These are phyloP conservation scores for Citropsis articulata DNA, from an alignment of 345 rosid species.

Conservation along the genomic window DNA sequence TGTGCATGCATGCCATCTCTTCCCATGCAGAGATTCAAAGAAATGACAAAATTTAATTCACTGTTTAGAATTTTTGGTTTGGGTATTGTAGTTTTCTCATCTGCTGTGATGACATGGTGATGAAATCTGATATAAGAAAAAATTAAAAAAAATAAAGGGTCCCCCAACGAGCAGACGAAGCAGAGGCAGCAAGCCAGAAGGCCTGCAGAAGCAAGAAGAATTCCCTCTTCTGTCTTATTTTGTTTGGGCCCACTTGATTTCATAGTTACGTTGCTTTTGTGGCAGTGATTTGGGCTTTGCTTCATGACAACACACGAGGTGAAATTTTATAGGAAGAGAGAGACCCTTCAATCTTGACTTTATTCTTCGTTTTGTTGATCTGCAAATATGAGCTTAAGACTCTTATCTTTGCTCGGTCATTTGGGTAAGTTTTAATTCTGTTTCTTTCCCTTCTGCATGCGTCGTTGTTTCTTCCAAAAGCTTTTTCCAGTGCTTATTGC, in stretches of 20 bases:
- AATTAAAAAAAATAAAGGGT: not conserved
- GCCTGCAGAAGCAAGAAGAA: not conserved
- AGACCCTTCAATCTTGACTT: not conserved
- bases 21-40: not conserved
- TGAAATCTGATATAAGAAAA: not conserved
- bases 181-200: not conserved
- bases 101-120: slow-evolving; percentile 6
- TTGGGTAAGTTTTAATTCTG: not conserved
- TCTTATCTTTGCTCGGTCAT: not conserved
- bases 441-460: not conserved
- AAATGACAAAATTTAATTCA: not conserved
- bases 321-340: slow-evolving; percentile 2
- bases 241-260: slow-evolving; percentile 21
- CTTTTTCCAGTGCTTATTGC: not conserved
- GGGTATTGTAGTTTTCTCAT: slow-evolving; percentile 6
- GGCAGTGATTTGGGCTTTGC: not conserved
- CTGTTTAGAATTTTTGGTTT: not conserved
- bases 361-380: not conserved
- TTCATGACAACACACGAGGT: not conserved
- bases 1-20: slow-evolving; percentile 18
- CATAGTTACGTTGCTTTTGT: slow-evolving; percentile 28
- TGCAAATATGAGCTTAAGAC: not conserved
- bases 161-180: not conserved
- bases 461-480: not conserved
- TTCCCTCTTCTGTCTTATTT: not conserved